Conservation (phyloP, 257 asterid species). For the Verbascum thapsus region DNA sequence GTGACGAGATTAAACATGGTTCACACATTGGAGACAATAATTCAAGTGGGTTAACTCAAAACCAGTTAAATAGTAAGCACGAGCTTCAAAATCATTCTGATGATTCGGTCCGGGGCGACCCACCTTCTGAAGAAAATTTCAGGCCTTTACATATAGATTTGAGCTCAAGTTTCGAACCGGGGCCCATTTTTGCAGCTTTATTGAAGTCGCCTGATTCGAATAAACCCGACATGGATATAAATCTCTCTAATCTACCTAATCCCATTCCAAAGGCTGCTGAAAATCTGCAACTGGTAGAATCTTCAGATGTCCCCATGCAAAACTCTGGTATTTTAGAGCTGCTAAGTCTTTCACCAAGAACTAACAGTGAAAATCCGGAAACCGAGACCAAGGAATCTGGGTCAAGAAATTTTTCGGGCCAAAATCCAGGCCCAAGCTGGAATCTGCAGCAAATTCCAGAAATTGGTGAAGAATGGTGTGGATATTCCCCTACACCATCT, state of each 20-base stretch:
- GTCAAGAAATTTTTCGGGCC: slow-evolving; percentile 38
- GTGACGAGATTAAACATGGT: slow-evolving; percentile 31
- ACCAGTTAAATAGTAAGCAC: slow-evolving; percentile 30
- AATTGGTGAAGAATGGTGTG: slow-evolving; percentile 55
- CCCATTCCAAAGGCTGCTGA: slow-evolving; percentile 36
- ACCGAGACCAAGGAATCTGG: slow-evolving; percentile 45
- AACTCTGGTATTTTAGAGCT: slow-evolving; percentile 40
- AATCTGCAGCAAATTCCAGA: slow-evolving; percentile 45
- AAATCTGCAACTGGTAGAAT: slow-evolving; percentile 26
- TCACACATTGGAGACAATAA: slow-evolving; percentile 39
- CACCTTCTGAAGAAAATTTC: slow-evolving; percentile 47
- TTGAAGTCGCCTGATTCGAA: slow-evolving; percentile 27
- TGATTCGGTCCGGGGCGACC: slow-evolving; percentile 32
- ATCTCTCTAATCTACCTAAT: slow-evolving; percentile 36
- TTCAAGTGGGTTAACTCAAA: slow-evolving; percentile 32
- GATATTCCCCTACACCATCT: slow-evolving; percentile 58
- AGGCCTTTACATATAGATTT: slow-evolving; percentile 39
- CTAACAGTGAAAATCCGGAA: slow-evolving; percentile 42
- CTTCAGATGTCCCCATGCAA: slow-evolving; percentile 34
- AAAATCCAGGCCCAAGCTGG: slow-evolving; percentile 56
- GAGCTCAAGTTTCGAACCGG: slow-evolving; percentile 36
- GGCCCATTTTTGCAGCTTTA: slow-evolving; percentile 33
- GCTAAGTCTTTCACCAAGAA: slow-evolving; percentile 50
- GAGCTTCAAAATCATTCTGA: slow-evolving; percentile 34
- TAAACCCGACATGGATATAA: slow-evolving; percentile 28